phyloP scores from a whole-genome alignment of 1,284 basidiomycete species.

The Ceratobasidium papillatum region DNA sequence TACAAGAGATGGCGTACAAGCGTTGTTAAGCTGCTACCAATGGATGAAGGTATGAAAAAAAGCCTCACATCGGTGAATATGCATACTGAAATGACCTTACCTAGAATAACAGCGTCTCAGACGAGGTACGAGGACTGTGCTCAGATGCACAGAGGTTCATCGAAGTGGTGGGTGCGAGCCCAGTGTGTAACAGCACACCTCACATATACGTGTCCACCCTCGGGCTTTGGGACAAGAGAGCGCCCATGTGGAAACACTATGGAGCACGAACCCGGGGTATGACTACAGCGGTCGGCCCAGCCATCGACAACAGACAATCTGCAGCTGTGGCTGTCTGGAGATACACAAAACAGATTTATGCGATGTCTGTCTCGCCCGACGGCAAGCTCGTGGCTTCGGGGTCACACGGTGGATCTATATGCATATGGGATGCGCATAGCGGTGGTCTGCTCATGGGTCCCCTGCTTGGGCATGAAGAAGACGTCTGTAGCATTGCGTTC shows the following conservation, averaged over 20 bases:
- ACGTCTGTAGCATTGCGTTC: background rate
- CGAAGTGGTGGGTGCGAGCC: background rate
- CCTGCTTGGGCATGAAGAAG: background rate
- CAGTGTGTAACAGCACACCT: background rate
- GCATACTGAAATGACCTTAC: background rate
- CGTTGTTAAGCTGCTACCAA: background rate
- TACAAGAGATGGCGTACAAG: background rate
- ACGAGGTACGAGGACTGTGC: background rate
- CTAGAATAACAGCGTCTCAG: background rate
- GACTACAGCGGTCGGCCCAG: background rate
- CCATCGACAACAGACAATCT: background rate
- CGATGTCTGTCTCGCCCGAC: background rate
- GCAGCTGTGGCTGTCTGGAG: background rate
- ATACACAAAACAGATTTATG: background rate
- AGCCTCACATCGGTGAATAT: background rate
- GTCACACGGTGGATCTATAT: too few species aligned
- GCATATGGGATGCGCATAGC: too few species aligned
- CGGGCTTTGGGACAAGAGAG: background rate
- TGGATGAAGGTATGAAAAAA: background rate
- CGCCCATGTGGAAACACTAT: background rate
- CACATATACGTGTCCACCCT: conserved; percentile 1
- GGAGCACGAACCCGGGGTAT: background rate
- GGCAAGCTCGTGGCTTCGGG: background rate
- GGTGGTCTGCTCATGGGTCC: background rate
- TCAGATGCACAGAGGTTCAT: background rate